These are phyloP conservation scores for Triticum timopheevii DNA, from an alignment of 176 grass and related monocot genomes.

Conservation along the genomic window DNA sequence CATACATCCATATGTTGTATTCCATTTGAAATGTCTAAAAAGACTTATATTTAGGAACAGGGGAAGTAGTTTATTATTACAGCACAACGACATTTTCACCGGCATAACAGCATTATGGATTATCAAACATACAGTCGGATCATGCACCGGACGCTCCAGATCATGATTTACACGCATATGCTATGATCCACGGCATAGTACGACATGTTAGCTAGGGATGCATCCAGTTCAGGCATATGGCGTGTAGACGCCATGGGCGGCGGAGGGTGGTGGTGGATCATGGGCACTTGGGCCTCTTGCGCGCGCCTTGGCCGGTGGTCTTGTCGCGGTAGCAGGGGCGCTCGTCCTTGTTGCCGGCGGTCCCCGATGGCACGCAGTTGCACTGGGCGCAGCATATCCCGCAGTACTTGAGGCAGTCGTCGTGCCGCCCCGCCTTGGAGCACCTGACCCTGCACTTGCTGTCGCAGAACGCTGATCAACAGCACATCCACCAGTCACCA, in stretches of 20 bases:
- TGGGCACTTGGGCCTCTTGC: constrained; percentile 83
- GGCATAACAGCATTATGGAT: no score
- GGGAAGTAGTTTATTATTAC: no score
- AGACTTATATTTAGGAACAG: no score
- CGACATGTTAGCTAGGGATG: background rate
- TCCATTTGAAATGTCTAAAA: no score
- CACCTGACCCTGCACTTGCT: constrained; percentile 79
- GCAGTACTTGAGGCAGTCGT: constrained; percentile 93
- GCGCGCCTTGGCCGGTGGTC: constrained; percentile 59
- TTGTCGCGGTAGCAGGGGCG: constrained; percentile 98
- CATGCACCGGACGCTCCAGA: background rate
- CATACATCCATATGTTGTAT: no score
- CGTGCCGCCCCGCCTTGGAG: constrained; percentile 79
- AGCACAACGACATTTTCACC: no score
- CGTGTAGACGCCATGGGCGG: background rate
- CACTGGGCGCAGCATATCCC: constrained; percentile 75
- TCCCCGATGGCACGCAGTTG: constrained; percentile 85
- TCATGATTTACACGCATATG: background rate
- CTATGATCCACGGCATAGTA: background rate
- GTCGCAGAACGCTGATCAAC: constrained; percentile 53
- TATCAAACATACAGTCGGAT: no score
- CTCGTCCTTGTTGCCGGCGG: constrained; percentile 83
- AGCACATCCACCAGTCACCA: background rate
- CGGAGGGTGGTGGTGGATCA: constrained; percentile 16
- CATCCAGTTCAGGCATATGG: background rate